These are phyloP conservation scores for Penicillium subrubescens DNA, from an alignment of 495 filamentous ascomycete species.

Conservation along the genomic window DNA sequence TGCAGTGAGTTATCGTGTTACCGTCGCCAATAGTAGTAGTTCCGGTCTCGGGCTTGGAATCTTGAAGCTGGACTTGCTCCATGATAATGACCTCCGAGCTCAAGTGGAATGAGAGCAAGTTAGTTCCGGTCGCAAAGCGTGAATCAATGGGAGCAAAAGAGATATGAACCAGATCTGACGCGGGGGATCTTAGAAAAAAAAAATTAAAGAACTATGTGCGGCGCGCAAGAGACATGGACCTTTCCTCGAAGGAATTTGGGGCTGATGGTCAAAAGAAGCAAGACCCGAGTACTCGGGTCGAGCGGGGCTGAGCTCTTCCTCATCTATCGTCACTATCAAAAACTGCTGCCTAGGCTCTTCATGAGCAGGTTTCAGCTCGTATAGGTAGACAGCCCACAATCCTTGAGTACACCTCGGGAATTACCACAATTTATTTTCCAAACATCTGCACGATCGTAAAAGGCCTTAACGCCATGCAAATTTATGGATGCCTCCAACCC, in stretches of 20 bases:
- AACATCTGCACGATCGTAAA: neutral
- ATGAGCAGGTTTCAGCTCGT: neutral
- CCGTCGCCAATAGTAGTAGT: slow-evolving; percentile 7
- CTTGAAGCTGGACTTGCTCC: neutral
- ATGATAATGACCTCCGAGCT: neutral
- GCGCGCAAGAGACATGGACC: neutral
- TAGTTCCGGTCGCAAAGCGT: too few relatives aligned
- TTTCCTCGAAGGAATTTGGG: neutral
- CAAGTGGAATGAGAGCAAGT: neutral
- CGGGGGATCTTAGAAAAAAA: neutral
- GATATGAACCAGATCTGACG: neutral
- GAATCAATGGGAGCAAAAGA: neutral
- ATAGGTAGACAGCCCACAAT: neutral
- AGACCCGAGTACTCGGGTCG: neutral
- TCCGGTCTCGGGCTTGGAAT: neutral
- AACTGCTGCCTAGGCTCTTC: slow-evolving; percentile 1
- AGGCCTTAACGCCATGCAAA: neutral
- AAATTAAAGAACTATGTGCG: neutral
- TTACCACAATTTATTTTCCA: too few relatives aligned
- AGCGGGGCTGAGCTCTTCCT: slow-evolving; percentile 1
- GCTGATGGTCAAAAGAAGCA: neutral
- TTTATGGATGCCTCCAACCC: neutral
- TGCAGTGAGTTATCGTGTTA: slow-evolving; percentile 25
- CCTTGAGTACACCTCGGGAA: too few relatives aligned
- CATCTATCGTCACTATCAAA: neutral